Evolutionary conservation across 352 stramenopile genomes (phyloP), one percentile per base, ranked within the genome.

Genomic region (Pythium aphanidermatum): DNA sequence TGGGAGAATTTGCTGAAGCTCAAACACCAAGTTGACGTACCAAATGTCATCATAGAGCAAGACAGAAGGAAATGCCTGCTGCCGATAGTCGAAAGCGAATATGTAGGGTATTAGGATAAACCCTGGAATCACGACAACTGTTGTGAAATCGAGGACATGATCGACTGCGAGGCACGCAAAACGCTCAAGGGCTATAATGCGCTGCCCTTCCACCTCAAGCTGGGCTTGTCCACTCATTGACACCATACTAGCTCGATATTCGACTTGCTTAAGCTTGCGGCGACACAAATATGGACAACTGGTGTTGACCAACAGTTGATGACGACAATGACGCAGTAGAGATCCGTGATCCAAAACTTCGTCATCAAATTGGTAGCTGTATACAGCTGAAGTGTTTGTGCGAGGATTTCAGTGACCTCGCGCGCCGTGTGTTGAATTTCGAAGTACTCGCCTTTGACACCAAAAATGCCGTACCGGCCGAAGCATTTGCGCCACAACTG

Each of bases 21-120:
- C n/a, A n/a, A n/a, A n/a, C n/a, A n/a, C n/a, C n/a, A n/a, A n/a
- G n/a, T n/a, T n/a, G n/a, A n/a, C n/a, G n/a, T n/a, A 58, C 48
- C 48, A 68, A 6, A 68, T 32, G 26, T 54, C 49, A 45, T 60
- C 49, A 32, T 55, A 68, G 25, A 58, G 12, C 3, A 35, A 13
- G 8, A 32, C 17, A 2, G 51, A 14, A n/a, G 49, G 42, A 16
- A 61, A 68, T 2, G 30, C n/a, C 9, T 45, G 32, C 4, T 34
- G 42, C 33, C 16, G 39, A 8, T 11, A 6, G 19, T 51, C 34
- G 11, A 57, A 44, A 10, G 23, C n/a, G 2, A 8, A 2, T 6
- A 43, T 45, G 31, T 67, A 67, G 5, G 46, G 47, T 14, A 41
- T 14, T 26, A 67, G 28, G 23, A 63, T 25, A 2, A 24, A 29